Evolutionary conservation across 768 basidiomycete species (phyloP), one percentile per base, ranked within the genome.

Genomic region (Melanogaster broomeanus): DNA sequence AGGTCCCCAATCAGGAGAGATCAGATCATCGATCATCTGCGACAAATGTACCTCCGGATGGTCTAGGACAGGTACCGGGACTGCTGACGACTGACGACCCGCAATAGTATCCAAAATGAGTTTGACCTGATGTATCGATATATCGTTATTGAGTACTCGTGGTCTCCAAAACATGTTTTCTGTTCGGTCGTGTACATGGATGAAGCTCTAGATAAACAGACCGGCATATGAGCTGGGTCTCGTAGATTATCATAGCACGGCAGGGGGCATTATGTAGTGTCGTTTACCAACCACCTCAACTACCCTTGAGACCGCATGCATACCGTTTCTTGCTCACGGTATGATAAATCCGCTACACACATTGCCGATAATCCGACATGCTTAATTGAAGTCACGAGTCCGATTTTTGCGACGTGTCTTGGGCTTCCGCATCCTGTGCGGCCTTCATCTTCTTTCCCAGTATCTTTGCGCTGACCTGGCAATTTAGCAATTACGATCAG

Each of bases 381-480:
- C n/a, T n/a, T n/a, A 8, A 35, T 38, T 49, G 45, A 19, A 24
- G 52, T 69, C 53, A 69, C 12, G 69, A 52, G 47, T 60, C 68
- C 38, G 69, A 51, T 55, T 64, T 59, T 62, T 61, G 58, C 45
- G 60, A 50, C 40, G 40, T 56, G 51, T 77, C 71, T 59, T 73
- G 49, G 3, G 42, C 50, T 48, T 68, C 62, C 40, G 54, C 53
- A 33, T 70, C 69, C 57, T 76, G 71, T 47, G 69, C 72, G 46
- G 72, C 78, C 61, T 81, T 77, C 69, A 86, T 66, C 57, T 74
- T 77, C 67, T 84, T 76, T 10, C 85, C 84, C 40, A 90, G 66
- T 52, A 91, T 86, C 70, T 89, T 92, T 53, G 89, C 89, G 66
- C 88, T 81, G 55, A 93, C 85, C 90, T 91, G 61, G 53, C 56